These are phyloP conservation scores for Crithidia brevicula DNA, from an alignment of 208 protist species.

Conservation along the genomic window DNA sequence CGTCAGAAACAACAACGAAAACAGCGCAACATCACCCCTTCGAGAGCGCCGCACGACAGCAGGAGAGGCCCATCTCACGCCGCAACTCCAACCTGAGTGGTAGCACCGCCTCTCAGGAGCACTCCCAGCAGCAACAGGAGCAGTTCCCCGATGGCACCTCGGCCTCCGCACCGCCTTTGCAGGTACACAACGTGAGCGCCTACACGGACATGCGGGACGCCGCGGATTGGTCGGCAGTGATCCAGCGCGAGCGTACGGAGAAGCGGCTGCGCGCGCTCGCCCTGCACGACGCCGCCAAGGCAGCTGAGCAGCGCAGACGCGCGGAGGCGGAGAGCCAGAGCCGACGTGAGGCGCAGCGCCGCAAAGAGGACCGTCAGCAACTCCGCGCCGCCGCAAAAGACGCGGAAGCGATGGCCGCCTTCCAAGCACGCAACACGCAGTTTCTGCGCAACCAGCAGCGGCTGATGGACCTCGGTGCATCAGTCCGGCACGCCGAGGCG, in stretches of 20 bases:
- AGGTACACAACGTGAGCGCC: constrained; percentile 27
- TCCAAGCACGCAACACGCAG: constrained; percentile 28
- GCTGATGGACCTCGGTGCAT: constrained; percentile 20
- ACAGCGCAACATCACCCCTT: too few relatives aligned
- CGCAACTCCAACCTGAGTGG: too few relatives aligned
- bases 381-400: constrained; percentile 12
- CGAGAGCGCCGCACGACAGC: not conserved
- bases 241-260: constrained; percentile 24
- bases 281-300: constrained; percentile 27
- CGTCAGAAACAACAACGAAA: not conserved
- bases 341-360: constrained; percentile 14
- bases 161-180: not conserved
- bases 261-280: constrained; percentile 26
- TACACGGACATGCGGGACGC: constrained; percentile 30
- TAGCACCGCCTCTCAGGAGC: too few relatives aligned
- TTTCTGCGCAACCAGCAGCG: constrained; percentile 23
- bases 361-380: constrained; percentile 20
- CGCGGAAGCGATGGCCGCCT: constrained; percentile 11
- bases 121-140: not conserved
- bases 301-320: constrained; percentile 21
- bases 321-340: constrained; percentile 24
- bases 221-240: constrained; percentile 24
- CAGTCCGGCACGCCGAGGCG: not conserved
- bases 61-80: not conserved
- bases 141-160: not conserved